Evolutionary conservation across 1,284 basidiomycete genomes (phyloP).

Genomic region (Austropuccinia psidii): DNA sequence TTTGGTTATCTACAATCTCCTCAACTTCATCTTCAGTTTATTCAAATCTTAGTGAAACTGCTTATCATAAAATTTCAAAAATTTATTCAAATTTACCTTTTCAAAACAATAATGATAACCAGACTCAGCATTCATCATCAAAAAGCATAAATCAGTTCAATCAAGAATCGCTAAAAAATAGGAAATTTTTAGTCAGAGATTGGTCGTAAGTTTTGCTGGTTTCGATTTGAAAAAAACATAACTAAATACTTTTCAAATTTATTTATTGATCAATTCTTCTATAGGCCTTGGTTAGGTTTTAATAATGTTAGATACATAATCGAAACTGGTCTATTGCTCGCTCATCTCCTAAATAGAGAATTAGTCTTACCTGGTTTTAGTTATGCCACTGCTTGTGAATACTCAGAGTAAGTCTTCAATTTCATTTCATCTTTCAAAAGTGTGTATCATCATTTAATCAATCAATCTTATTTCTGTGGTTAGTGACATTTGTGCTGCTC

Average conservation of each 20-base stretch:
- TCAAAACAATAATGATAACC: too few species aligned
- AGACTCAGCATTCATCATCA: too few species aligned
- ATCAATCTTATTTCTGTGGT: not conserved
- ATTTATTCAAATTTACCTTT: too few species aligned
- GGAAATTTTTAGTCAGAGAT: conserved; percentile 30
- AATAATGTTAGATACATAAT: conserved; percentile 32
- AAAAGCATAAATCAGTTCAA: too few species aligned
- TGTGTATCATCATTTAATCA: not conserved
- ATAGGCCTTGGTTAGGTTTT: conserved; percentile 13
- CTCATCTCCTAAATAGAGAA: conserved; percentile 19
- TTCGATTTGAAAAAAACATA: not conserved
- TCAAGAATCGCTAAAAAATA: too few species aligned
- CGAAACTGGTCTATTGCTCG: conserved; percentile 24
- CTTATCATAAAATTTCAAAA: too few species aligned
- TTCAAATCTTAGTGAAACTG: too few species aligned
- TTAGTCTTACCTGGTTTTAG: conserved; percentile 32
- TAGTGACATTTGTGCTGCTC: conserved; percentile 22
- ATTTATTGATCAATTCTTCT: not conserved
- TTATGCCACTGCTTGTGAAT: conserved; percentile 30
- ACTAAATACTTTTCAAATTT: not conserved
- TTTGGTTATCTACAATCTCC: too few species aligned
- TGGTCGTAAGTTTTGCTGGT: conserved; percentile 8
- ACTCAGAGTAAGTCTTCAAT: conserved; percentile 8
- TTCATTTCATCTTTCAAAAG: not conserved
- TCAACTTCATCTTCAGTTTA: too few species aligned